Conservation (phyloP, 306 rosid species). For the Sesbania bispinosa region DNA sequence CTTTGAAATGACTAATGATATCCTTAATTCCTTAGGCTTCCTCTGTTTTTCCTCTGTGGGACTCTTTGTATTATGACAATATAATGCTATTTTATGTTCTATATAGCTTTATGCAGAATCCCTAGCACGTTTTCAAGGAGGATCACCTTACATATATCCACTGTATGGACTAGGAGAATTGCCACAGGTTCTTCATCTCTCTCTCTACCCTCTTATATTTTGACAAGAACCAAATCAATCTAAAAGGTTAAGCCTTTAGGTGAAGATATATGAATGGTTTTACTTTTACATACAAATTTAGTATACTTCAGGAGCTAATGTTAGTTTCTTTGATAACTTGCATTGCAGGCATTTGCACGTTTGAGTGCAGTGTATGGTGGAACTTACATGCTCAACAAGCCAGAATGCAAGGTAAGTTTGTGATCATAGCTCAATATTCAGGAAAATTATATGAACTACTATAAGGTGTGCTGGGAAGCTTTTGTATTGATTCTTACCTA, state of each 20-base stretch:
- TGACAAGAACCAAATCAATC: too few relatives aligned
- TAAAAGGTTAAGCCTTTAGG: too few relatives aligned
- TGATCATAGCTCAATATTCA: background rate
- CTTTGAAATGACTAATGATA: background rate
- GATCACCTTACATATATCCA: slow-evolving; percentile 76
- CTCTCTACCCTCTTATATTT: background rate
- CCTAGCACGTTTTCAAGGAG: slow-evolving; percentile 74
- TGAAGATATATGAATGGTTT: too few relatives aligned
- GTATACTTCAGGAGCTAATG: background rate
- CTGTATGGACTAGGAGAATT: slow-evolving; percentile 73
- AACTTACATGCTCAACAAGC: slow-evolving; percentile 73
- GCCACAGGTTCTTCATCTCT: slow-evolving; percentile 55
- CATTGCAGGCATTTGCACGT: slow-evolving; percentile 58
- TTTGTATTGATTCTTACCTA: background rate
- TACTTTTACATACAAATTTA: background rate
- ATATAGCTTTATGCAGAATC: slow-evolving; percentile 67
- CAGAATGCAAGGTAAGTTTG: too few relatives aligned
- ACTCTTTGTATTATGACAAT: background rate
- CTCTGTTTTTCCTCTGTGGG: background rate
- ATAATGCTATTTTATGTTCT: slow-evolving; percentile 18
- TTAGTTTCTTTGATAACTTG: background rate
- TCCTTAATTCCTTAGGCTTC: background rate
- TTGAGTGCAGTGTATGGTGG: slow-evolving; percentile 71
- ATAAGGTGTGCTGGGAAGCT: background rate
- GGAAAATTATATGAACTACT: background rate